These are phyloP conservation scores for Trypanosoma avium DNA, from an alignment of 208 protist genomes.

Conservation along the genomic window DNA sequence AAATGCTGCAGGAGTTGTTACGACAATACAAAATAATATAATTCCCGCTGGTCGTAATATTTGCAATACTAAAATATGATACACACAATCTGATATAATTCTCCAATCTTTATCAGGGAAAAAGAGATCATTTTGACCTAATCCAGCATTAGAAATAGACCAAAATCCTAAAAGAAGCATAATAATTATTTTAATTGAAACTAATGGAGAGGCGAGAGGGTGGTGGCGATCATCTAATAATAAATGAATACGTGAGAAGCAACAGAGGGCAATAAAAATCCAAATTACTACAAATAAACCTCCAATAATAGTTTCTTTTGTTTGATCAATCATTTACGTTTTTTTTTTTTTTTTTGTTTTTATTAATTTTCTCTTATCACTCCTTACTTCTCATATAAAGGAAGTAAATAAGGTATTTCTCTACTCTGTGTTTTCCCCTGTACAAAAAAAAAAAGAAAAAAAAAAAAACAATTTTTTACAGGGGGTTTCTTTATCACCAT, in stretches of 20 bases:
- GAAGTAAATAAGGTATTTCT: too few relatives aligned
- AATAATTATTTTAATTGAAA: conserved; percentile 7
- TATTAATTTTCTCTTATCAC: neutral
- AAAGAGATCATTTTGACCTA: conserved; percentile 14
- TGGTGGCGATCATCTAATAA: conserved; percentile 10
- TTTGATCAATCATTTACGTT: too few relatives aligned
- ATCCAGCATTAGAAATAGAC: neutral
- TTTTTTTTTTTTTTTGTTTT: neutral
- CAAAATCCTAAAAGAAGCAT: conserved; percentile 10
- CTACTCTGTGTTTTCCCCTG: too few relatives aligned
- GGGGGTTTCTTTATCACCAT: neutral
- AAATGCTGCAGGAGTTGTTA: conserved; percentile 18
- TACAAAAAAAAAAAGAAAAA: neutral
- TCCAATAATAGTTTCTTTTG: neutral
- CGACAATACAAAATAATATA: conserved; percentile 13
- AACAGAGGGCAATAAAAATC: neutral
- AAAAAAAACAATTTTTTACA: neutral
- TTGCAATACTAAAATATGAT: conserved; percentile 5
- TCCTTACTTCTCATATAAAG: neutral
- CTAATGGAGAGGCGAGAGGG: conserved; percentile 16
- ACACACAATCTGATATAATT: conserved; percentile 1
- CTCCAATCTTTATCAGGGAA: conserved; percentile 6
- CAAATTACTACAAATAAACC: conserved; percentile 15
- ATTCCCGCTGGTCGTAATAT: conserved; percentile 1
- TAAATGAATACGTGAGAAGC: conserved; percentile 10